Percentiles rank a stretch among this genome's conserved stretches.
These are phyloP conservation scores for Populus hybrid DNA, from an alignment of 441 rosid species.

Conservation along the genomic window DNA sequence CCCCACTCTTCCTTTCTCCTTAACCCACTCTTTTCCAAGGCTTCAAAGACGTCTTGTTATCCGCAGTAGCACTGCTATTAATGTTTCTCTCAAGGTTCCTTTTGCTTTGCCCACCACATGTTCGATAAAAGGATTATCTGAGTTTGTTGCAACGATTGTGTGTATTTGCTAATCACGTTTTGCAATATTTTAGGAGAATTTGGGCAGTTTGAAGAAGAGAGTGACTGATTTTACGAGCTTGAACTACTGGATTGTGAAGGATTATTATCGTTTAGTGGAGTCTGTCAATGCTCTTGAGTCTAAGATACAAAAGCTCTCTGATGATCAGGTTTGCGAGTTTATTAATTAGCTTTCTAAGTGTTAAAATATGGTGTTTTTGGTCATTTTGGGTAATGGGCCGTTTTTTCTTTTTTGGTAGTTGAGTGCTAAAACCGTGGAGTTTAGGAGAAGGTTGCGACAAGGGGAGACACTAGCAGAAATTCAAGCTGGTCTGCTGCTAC, in stretches of 20 bases:
- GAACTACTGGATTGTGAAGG: conserved; percentile 90
- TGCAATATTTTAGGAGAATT: conserved; percentile 35
- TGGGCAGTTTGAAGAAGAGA: conserved; percentile 43
- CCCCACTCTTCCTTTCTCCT: conserved; percentile 21
- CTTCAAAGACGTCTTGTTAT: conserved; percentile 21
- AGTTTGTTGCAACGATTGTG: background rate
- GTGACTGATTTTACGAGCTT: conserved; percentile 54
- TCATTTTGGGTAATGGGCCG: conserved; percentile 15
- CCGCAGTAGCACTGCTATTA: conserved; percentile 9
- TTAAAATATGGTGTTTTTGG: background rate
- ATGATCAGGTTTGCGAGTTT: conserved; percentile 65
- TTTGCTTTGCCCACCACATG: conserved; percentile 31
- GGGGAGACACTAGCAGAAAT: conserved; percentile 76
- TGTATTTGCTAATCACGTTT: background rate
- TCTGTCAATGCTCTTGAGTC: conserved; percentile 68
- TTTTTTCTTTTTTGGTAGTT: conserved; percentile 38
- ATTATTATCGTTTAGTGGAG: conserved; percentile 71
- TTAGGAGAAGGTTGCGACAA: conserved; percentile 55
- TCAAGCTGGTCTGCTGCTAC: conserved; percentile 69
- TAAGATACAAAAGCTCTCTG: conserved; percentile 50
- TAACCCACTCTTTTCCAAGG: conserved; percentile 11
- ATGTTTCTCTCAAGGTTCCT: conserved; percentile 51
- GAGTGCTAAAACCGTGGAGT: conserved; percentile 73
- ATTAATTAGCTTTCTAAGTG: conserved; percentile 13
- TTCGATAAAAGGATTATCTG: conserved; percentile 45